These are phyloP conservation scores for Rostrohypoxylon terebratum DNA, from an alignment of 495 filamentous ascomycete genomes.

Conservation along the genomic window DNA sequence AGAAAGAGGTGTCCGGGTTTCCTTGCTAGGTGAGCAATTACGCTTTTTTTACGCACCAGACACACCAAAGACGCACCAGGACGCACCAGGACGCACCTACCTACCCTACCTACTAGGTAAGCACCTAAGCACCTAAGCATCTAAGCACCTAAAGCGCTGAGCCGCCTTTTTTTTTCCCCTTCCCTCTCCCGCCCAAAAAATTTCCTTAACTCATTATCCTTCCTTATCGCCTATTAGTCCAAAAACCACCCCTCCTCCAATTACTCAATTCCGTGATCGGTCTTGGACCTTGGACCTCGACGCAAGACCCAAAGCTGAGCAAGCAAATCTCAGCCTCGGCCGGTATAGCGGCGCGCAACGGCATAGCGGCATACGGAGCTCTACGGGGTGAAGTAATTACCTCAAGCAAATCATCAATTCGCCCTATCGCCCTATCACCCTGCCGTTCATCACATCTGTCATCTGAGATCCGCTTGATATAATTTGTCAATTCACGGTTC, in stretches of 20 bases:
- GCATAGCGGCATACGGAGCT: conserved; percentile 28
- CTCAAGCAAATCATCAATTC: conserved; percentile 18
- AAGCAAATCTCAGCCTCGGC: conserved; percentile 35
- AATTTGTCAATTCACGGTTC: conserved; percentile 44
- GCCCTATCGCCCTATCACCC: conserved; percentile 31
- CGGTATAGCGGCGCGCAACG: conserved; percentile 41
- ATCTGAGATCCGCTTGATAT: conserved; percentile 37
- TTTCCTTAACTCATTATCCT: conserved; percentile 18
- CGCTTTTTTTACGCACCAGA: neutral
- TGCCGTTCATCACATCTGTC: conserved; percentile 45
- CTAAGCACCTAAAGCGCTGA: conserved; percentile 4
- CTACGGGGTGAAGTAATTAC: conserved; percentile 39
- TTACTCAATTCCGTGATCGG: conserved; percentile 48
- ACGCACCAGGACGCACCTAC: too few species aligned
- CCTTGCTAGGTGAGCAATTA: conserved; percentile 2
- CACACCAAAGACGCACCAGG: too few species aligned
- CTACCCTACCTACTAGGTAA: too few species aligned
- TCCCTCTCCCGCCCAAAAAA: neutral
- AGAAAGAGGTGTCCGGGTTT: neutral
- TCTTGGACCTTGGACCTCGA: conserved; percentile 44
- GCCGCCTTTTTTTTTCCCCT: conserved; percentile 11
- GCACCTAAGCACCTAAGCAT: neutral
- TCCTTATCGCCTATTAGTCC: conserved; percentile 44
- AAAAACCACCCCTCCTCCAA: conserved; percentile 40
- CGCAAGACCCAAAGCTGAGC: conserved; percentile 28